Conservation (phyloP, 306 rosid genomes). For the Medicago truncatula region DNA sequence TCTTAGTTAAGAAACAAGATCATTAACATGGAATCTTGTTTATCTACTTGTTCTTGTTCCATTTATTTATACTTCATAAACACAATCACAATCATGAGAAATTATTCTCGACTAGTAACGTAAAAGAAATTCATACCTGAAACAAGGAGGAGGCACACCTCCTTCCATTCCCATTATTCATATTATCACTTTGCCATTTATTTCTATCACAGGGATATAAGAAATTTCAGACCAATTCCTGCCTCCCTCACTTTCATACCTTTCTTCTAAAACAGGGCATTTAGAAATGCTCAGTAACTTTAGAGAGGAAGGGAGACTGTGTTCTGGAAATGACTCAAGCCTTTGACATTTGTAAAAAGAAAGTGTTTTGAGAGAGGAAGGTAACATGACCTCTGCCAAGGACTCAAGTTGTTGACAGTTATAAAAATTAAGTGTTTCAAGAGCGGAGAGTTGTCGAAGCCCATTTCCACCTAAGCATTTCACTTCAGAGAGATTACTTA, state of each 20-base stretch:
- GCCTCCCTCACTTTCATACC: background rate
- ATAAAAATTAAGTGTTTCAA: fast-evolving
- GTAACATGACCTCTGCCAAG: too few species aligned
- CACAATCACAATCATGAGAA: too few species aligned
- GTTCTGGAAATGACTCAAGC: background rate
- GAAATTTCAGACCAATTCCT: background rate
- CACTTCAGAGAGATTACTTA: background rate
- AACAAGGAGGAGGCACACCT: too few species aligned
- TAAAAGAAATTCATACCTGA: too few species aligned
- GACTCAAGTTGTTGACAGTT: too few species aligned
- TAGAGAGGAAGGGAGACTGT: background rate
- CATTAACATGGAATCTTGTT: too few species aligned
- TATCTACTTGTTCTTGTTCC: too few species aligned
- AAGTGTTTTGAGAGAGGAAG: background rate
- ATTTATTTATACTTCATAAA: background rate
- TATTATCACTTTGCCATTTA: too few species aligned
- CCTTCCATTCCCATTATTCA: too few species aligned
- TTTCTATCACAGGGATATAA: background rate
- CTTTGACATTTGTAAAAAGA: background rate
- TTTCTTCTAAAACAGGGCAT: background rate
- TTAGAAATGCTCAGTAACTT: fast-evolving
- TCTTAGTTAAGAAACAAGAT: too few species aligned
- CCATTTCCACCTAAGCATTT: background rate
- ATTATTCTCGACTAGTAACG: too few species aligned
- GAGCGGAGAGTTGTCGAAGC: slow-evolving; percentile 18